Evolutionary conservation across 352 stramenopile genomes (phyloP).

Genomic region (Elongisporangium undulatum): DNA sequence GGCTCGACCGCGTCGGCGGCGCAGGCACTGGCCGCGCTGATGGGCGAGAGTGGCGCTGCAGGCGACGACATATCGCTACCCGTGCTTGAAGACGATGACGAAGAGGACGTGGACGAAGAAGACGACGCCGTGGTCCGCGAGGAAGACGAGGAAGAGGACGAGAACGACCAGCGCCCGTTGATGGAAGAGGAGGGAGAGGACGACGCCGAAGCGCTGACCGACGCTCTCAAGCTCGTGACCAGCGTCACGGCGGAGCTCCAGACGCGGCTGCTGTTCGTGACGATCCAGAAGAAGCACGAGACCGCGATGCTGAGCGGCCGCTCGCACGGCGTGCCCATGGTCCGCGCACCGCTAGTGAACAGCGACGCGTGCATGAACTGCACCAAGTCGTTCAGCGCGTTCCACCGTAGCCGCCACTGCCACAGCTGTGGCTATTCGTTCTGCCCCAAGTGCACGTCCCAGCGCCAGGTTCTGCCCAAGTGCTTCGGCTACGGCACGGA

Average conservation of each 20-base stretch:
- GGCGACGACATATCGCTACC: background rate
- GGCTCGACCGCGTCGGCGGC: slow-evolving; percentile 19
- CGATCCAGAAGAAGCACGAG: slow-evolving; percentile 9
- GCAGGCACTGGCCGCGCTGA: slow-evolving; percentile 1
- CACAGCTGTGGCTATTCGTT: slow-evolving; percentile 49
- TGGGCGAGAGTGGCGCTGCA: slow-evolving; percentile 4
- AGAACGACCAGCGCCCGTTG: slow-evolving; percentile 10
- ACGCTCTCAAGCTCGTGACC: background rate
- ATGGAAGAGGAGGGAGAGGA: slow-evolving; percentile 11
- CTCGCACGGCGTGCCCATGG: slow-evolving; percentile 45
- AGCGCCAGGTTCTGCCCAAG: slow-evolving; percentile 45
- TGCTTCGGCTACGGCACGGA: slow-evolving; percentile 54
- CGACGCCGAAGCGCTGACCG: background rate
- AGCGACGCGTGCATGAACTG: slow-evolving; percentile 46
- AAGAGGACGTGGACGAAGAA: slow-evolving; percentile 18
- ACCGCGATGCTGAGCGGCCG: slow-evolving; percentile 46
- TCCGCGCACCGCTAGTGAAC: slow-evolving; percentile 23
- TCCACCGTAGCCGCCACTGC: slow-evolving; percentile 64
- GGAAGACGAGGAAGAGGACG: slow-evolving; percentile 10
- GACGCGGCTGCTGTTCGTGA: background rate
- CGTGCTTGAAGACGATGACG: slow-evolving; percentile 18
- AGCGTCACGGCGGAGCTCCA: background rate
- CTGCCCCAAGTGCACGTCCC: slow-evolving; percentile 60
- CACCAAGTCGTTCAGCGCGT: slow-evolving; percentile 62
- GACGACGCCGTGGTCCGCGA: slow-evolving; percentile 1